Evolutionary conservation across 441 rosid species (phyloP).

Genomic region (California macrophylla): DNA sequence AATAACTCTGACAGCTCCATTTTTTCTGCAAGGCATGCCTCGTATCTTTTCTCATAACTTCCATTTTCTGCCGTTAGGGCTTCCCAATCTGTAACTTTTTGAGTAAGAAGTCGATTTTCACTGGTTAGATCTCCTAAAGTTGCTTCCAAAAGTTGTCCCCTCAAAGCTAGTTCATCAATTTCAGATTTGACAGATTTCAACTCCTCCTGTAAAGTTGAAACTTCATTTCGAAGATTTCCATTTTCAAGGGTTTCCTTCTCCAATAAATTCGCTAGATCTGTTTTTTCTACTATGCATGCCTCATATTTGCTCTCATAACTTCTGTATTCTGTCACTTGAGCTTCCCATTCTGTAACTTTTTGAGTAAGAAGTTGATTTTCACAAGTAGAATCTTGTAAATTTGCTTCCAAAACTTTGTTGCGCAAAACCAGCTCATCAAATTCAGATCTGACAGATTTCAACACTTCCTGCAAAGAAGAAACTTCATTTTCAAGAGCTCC

Average conservation of each 20-base stretch:
- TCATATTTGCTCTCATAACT: slow-evolving; percentile 8
- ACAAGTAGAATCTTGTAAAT: slow-evolving; percentile 29
- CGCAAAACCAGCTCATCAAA: slow-evolving; percentile 32
- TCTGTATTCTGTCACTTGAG: slow-evolving; percentile 6
- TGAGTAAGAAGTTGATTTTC: slow-evolving; percentile 8
- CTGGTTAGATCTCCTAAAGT: slow-evolving; percentile 1
- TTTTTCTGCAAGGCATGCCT: slow-evolving; percentile 6
- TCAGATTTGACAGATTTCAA: slow-evolving; percentile 12
- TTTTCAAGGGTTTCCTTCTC: slow-evolving; percentile 1
- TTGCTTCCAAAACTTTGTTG: slow-evolving; percentile 51
- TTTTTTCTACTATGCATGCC: background rate
- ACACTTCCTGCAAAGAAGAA: slow-evolving; percentile 2
- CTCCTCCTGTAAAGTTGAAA: slow-evolving; percentile 4
- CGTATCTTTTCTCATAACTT: slow-evolving; percentile 3
- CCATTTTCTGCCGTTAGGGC: slow-evolving; percentile 5
- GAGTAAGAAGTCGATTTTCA: slow-evolving; percentile 3
- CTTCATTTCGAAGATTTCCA: slow-evolving; percentile 8
- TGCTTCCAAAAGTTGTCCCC: background rate
- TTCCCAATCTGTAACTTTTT: slow-evolving; percentile 6
- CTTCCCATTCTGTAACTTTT: slow-evolving; percentile 3
- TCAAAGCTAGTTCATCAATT: slow-evolving; percentile 7
- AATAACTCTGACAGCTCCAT: slow-evolving; percentile 4
- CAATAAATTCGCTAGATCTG: background rate
- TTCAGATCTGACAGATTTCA: slow-evolving; percentile 13
- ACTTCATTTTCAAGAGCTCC: slow-evolving; percentile 8